phyloP scores from a whole-genome alignment of 202 grass and related monocot genomes.

The Elaeis oleifera region DNA sequence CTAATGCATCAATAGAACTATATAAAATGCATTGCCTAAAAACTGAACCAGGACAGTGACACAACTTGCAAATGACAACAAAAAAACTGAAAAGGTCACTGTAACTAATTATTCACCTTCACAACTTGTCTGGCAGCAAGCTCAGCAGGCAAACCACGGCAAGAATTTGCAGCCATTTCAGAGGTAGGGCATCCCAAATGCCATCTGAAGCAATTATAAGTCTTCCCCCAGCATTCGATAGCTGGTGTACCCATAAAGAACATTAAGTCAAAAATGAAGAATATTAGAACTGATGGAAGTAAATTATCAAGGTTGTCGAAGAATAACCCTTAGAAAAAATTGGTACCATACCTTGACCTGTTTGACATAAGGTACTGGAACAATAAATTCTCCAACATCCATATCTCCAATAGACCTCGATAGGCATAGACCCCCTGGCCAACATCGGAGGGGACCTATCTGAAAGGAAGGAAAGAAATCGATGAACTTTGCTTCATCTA shows the following conservation, averaged over 20 bases:
- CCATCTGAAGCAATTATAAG: conserved; percentile 99
- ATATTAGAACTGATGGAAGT: neutral
- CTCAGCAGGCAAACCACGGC: conserved; percentile 82
- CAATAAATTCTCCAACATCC: conserved; percentile 93
- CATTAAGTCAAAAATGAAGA: neutral
- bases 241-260: conserved; percentile 27
- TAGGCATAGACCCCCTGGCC: conserved; percentile 87
- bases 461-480: conserved; percentile 32
- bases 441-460: conserved; percentile 89
- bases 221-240: conserved; percentile 83
- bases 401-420: conserved; percentile 96
- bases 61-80: conserved; percentile 13
- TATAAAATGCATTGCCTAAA: neutral
- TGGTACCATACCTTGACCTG: conserved; percentile 66
- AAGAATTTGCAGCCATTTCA: conserved; percentile 76
- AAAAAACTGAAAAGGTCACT: neutral
- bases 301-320: too few species aligned
- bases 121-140: conserved; percentile 92
- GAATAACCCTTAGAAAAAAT: too few species aligned
- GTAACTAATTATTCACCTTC: conserved; percentile 40
- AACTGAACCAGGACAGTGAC: neutral
- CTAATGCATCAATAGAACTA: neutral
- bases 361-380: conserved; percentile 88
- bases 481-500: neutral
- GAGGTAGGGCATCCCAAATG: conserved; percentile 88